Conservation (phyloP, 495 filamentous ascomycete genomes). For the Coniosporium apollinis region DNA sequence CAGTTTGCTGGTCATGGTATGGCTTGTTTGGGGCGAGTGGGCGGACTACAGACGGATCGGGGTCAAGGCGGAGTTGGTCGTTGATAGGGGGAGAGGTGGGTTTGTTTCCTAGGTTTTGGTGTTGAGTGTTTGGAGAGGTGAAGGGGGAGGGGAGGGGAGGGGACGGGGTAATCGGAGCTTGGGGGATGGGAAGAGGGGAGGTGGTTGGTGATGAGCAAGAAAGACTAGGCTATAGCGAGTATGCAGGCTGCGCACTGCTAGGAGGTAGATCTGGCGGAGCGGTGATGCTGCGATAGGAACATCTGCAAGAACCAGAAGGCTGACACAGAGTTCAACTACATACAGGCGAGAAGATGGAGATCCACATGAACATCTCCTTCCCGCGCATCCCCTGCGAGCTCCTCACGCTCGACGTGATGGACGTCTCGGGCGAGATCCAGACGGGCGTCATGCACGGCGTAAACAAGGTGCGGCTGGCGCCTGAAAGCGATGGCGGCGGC, state of each 20-base stretch:
- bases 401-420: constrained; percentile 94
- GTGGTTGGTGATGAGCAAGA: no score
- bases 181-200: no score
- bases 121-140: constrained; percentile 1
- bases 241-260: no score
- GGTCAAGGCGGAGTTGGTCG: constrained; percentile 81
- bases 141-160: not conserved
- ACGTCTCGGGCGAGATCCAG: constrained; percentile 92
- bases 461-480: constrained; percentile 65
- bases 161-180: not conserved
- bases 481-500: constrained; percentile 55
- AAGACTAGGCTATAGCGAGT: no score
- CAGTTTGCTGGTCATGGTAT: constrained; percentile 72
- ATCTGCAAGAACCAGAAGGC: no score
- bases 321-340: no score
- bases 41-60: constrained; percentile 73
- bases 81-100: constrained; percentile 89
- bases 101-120: constrained; percentile 9
- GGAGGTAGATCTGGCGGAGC: no score
- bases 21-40: constrained; percentile 91
- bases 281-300: no score
- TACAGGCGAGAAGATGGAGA: constrained; percentile 89
- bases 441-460: constrained; percentile 84
- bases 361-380: constrained; percentile 95
- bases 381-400: constrained; percentile 89